A percentile compares a stretch with the other conserved stretches of the same genome.
phyloP scores from a whole-genome alignment of 192 early-diverging fungal species.

The Podila minutissima region DNA sequence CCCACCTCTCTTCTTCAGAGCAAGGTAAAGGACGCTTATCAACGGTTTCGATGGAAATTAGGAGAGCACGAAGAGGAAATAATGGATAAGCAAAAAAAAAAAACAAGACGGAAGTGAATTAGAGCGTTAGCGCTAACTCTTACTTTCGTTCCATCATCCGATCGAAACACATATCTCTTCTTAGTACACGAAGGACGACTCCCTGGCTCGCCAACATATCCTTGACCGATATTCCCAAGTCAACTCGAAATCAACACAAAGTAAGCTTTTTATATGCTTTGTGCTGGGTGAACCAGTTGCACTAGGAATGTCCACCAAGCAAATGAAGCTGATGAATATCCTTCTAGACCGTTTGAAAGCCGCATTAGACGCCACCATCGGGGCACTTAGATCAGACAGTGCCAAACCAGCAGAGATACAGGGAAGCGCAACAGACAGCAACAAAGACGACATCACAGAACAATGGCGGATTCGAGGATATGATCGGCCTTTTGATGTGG shows the following conservation, averaged over 20 bases:
- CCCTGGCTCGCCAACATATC: constrained; percentile 23
- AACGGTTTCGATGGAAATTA: neutral
- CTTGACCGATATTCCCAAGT: constrained; percentile 10
- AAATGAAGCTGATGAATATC: neutral
- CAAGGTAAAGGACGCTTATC: constrained; percentile 19
- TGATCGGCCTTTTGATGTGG: constrained; percentile 9
- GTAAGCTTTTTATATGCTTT: neutral
- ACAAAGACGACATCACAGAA: neutral
- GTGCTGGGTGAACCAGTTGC: neutral
- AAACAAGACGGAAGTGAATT: too few relatives aligned
- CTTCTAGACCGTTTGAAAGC: constrained; percentile 22
- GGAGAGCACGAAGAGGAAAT: neutral
- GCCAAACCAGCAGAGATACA: neutral
- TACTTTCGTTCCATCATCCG: neutral
- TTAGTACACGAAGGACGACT: constrained; percentile 41
- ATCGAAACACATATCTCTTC: neutral
- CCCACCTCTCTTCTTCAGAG: constrained; percentile 30
- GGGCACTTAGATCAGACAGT: constrained; percentile 19
- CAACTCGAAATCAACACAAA: constrained; percentile 1
- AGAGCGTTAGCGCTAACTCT: too few relatives aligned
- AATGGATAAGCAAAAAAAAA: too few relatives aligned
- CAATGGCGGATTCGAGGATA: constrained; percentile 21
- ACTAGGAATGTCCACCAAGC: neutral
- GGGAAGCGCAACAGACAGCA: neutral
- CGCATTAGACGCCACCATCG: constrained; percentile 40